Percentiles rank a stretch among this genome's conserved stretches.
Conservation (phyloP, 345 rosid genomes). For the Sapria himalayana region DNA sequence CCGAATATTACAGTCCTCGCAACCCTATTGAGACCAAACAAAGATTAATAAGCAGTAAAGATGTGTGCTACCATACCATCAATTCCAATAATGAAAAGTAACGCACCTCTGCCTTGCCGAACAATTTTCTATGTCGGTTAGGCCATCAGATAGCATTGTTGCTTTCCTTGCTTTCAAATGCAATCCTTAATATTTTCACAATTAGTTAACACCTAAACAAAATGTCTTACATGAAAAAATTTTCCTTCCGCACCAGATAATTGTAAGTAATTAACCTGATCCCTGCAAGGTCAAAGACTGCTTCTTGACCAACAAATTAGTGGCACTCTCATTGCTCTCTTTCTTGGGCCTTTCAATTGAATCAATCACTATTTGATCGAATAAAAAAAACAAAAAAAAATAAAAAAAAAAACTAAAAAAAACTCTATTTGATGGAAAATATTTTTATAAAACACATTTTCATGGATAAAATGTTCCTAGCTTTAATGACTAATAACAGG, state of each 20-base stretch:
- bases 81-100: no score
- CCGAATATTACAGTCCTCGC: constrained; percentile 86
- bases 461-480: no score
- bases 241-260: no score
- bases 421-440: no score
- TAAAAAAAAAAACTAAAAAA: no score
- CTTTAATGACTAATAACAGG: no score
- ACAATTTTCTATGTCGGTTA: constrained; percentile 46
- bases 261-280: no score
- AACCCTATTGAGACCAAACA: constrained; percentile 32
- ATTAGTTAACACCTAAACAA: no score
- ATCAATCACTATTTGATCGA: constrained; percentile 4
- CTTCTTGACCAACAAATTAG: constrained; percentile 15
- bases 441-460: no score
- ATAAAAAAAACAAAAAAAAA: not conserved
- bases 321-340: constrained; percentile 11
- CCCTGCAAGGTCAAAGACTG: constrained; percentile 10
- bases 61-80: not conserved
- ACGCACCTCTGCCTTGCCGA: constrained; percentile 83
- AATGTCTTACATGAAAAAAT: no score
- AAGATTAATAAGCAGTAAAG: constrained; percentile 1
- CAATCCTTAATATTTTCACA: constrained; percentile 20
- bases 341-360: constrained; percentile 18
- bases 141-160: constrained; percentile 19
- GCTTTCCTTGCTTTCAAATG: constrained; percentile 26